These are phyloP conservation scores for Domatiomyces globalis DNA, from an alignment of 2,329 filamentous ascomycete genomes.

Conservation along the genomic window DNA sequence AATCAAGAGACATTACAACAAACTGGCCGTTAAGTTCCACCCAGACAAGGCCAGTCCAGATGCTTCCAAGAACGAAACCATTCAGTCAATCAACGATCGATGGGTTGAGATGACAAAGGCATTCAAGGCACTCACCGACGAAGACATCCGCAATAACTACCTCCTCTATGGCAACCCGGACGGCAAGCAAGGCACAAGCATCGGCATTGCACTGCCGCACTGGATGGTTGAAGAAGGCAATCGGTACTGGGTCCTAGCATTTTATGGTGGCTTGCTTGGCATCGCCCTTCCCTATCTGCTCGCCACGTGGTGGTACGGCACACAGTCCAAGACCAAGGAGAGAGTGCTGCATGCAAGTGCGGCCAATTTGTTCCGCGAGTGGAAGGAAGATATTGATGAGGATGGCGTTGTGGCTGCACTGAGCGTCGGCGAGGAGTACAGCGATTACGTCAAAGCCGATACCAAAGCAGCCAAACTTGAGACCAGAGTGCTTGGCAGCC, in stretches of 20 bases:
- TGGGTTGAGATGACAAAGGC: conserved; percentile 96
- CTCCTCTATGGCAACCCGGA: conserved; percentile 92
- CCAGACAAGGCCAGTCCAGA: conserved; percentile 87
- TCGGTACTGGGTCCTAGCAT: conserved; percentile 82
- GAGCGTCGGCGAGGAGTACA: conserved; percentile 76
- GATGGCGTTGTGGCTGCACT: conserved; percentile 67
- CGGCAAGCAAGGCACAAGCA: conserved; percentile 95
- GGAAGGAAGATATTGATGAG: conserved; percentile 68
- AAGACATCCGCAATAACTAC: conserved; percentile 94
- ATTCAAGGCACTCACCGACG: conserved; percentile 94
- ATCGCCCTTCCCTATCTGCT: conserved; percentile 85
- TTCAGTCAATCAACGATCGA: conserved; percentile 67
- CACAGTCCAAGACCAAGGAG: conserved; percentile 83
- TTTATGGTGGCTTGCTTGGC: conserved; percentile 78
- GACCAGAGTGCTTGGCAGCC: conserved; percentile 55
- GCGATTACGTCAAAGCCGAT: conserved; percentile 60
- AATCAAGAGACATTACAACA: conserved; percentile 85
- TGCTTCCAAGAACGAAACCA: conserved; percentile 72
- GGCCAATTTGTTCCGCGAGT: conserved; percentile 87
- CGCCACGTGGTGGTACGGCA: conserved; percentile 98
- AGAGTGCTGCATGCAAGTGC: conserved; percentile 85
- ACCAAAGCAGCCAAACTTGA: conserved; percentile 71
- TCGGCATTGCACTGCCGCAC: conserved; percentile 87
- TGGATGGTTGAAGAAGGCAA: conserved; percentile 87
- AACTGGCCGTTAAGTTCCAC: conserved; percentile 71